Evolutionary conservation across 2,329 filamentous ascomycete genomes (phyloP).

Genomic region (Colletotrichum caudatum): DNA sequence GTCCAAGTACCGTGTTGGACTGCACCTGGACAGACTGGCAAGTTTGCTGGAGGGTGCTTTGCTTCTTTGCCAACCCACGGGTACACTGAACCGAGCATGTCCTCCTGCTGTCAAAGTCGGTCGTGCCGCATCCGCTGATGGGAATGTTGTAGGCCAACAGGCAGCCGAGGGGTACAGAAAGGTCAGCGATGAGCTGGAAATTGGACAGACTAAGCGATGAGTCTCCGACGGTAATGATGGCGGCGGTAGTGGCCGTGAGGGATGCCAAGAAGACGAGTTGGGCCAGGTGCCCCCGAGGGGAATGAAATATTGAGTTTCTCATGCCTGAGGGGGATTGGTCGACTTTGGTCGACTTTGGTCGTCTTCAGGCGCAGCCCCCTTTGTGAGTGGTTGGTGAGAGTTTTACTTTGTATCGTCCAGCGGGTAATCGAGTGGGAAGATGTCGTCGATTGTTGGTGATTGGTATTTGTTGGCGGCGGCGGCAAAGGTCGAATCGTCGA

Average conservation of each 20-base stretch:
- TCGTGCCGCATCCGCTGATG: conserved; percentile 52
- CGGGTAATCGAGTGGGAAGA: not conserved
- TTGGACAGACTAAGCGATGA: conserved; percentile 49
- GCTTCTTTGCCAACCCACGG: conserved; percentile 46
- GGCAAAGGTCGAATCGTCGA: conserved; percentile 18
- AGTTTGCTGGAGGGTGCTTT: conserved; percentile 47
- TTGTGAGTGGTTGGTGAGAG: not conserved
- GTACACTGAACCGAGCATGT: conserved; percentile 55
- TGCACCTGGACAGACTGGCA: conserved; percentile 46
- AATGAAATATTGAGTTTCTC: conserved; percentile 19
- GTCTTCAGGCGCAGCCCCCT: conserved; percentile 25
- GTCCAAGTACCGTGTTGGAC: conserved; percentile 52
- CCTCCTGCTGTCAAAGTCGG: conserved; percentile 52
- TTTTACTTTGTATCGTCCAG: not conserved
- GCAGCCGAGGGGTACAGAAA: conserved; percentile 54
- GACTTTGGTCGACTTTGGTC: not conserved
- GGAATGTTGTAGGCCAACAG: conserved; percentile 57
- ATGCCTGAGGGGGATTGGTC: conserved; percentile 15
- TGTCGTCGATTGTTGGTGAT: conserved; percentile 10
- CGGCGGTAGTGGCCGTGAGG: conserved; percentile 27
- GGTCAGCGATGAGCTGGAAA: conserved; percentile 56
- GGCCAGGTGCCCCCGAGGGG: conserved; percentile 17
- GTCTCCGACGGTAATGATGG: conserved; percentile 27
- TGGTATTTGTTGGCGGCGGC: too few species aligned
- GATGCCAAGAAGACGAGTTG: conserved; percentile 29